These are phyloP conservation scores for Cutaneotrichosporon arboriforme DNA, from an alignment of 1,284 basidiomycete genomes.

Conservation along the genomic window DNA sequence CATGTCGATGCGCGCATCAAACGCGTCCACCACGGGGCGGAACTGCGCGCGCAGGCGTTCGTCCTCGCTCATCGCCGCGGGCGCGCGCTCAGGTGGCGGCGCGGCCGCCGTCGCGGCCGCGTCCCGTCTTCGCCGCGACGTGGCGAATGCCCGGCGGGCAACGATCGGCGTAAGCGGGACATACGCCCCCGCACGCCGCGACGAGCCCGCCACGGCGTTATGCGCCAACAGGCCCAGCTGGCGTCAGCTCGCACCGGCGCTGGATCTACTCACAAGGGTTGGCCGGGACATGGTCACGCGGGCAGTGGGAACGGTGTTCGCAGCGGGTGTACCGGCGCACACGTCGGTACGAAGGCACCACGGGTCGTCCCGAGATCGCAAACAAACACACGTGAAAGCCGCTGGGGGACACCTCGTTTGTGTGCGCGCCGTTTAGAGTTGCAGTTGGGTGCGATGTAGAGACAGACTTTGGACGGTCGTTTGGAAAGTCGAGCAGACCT, in stretches of 20 bases:
- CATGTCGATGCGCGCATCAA: slow-evolving; percentile 38
- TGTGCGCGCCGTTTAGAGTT: too few species aligned
- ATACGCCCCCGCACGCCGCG: background rate
- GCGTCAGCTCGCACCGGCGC: background rate
- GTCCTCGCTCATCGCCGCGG: background rate
- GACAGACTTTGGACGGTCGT: background rate
- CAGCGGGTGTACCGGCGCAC: background rate
- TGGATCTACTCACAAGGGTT: background rate
- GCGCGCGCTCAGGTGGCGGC: background rate
- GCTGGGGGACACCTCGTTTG: too few species aligned
- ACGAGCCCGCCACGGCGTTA: background rate
- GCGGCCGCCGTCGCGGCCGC: background rate
- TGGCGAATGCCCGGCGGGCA: background rate
- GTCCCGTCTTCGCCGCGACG: background rate
- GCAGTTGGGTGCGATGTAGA: background rate
- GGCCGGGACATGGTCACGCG: slow-evolving; percentile 8
- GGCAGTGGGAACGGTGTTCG: background rate
- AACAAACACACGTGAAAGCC: too few species aligned
- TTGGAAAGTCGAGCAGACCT: background rate
- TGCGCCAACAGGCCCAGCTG: background rate
- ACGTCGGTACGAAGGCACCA: background rate
- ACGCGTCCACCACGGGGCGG: slow-evolving; percentile 33
- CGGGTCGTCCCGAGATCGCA: background rate
- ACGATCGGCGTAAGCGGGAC: background rate
- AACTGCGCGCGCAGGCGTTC: slow-evolving; percentile 26